Base-by-base conservation (phyloP, 2,329 filamentous ascomycete genomes). In the Fusarium metavorans region DNA sequence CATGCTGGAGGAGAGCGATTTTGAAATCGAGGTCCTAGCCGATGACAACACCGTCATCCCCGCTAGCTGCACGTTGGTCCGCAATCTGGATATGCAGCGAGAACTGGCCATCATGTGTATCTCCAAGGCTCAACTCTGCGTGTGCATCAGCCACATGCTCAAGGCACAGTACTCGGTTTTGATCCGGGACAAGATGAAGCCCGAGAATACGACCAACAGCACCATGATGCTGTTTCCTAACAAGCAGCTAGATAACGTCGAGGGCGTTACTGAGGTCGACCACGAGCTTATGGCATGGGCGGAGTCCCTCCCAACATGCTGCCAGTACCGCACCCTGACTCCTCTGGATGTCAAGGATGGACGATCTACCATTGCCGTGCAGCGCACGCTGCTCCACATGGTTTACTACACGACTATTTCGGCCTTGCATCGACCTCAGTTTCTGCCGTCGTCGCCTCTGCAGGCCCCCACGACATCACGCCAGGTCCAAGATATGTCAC, bases 201-300 rank as follows among this genome's bases (percentile, higher is more conserved):
- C 94, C 56, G 94, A 95, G 74, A 90, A 90, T 72, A 93, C 94
- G 48, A 94, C 93, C 60, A 91, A 90, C 76, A 93, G 87, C 81
- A 93, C 91, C 20, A 96, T 97, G 91, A 97, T 97, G 93, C 87
- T 98, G 30, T 92, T 97, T 52, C 95, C 95, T 6, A 97, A 97
- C 83, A 97, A 96, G 83, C 89, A 93, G 39, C 89, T 95, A 64
- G 92, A 94, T n/a, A 95, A 95, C 78, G 91, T 93, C 4, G 93
- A 93, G 75, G 92, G 94, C 72, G 94, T 98, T 62, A 91, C 92
- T 74, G 86, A 87, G 52, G 97, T 96, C 80, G 95, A 98, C 78
- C 86, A 90, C 56, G 93, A 95, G 81, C 88, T 98, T 61, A 90
- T 92, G 77, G 88, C 90, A 50, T 98, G 96, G 96, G 88, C 92